These are phyloP conservation scores for Mucor plumbeus DNA, from an alignment of 371 early-diverging fungal genomes.

Conservation along the genomic window DNA sequence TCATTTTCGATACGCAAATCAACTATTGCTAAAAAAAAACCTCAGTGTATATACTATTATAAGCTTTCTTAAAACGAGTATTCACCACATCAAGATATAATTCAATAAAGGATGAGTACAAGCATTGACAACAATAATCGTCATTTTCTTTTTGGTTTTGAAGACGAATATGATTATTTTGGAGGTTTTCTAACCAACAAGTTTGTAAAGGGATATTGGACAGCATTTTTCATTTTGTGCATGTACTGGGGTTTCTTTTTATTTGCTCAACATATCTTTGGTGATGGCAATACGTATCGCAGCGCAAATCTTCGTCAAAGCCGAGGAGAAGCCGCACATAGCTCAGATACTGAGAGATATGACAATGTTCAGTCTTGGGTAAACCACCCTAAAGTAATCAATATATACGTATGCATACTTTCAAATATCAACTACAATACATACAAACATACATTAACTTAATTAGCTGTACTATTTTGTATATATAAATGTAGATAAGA, in stretches of 20 bases:
- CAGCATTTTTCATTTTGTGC: slow-evolving; percentile 15
- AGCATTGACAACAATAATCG: neutral
- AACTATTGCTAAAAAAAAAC: too few relatives aligned
- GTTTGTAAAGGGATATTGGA: slow-evolving; percentile 19
- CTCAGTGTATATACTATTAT: too few relatives aligned
- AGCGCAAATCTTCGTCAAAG: slow-evolving; percentile 2
- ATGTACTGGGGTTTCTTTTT: slow-evolving; percentile 23
- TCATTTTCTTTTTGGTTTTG: neutral
- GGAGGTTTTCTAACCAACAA: slow-evolving; percentile 16
- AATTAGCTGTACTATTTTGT: neutral
- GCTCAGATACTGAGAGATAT: slow-evolving; percentile 1
- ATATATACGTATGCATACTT: slow-evolving; percentile 11
- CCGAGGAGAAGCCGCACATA: slow-evolving; percentile 16
- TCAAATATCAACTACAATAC: too few relatives aligned
- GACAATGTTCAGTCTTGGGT: neutral
- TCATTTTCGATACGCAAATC: too few relatives aligned
- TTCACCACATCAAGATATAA: neutral
- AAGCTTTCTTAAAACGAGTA: too few relatives aligned
- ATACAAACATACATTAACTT: neutral
- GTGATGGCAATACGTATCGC: slow-evolving; percentile 17
- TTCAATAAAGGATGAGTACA: neutral
- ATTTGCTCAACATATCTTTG: slow-evolving; percentile 26
- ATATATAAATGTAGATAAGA: slow-evolving; percentile 16
- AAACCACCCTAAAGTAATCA: neutral
- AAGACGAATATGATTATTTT: slow-evolving; percentile 22